Base-by-base conservation (phyloP, 2,329 filamentous ascomycete genomes). In the Fusarium multiceps region DNA sequence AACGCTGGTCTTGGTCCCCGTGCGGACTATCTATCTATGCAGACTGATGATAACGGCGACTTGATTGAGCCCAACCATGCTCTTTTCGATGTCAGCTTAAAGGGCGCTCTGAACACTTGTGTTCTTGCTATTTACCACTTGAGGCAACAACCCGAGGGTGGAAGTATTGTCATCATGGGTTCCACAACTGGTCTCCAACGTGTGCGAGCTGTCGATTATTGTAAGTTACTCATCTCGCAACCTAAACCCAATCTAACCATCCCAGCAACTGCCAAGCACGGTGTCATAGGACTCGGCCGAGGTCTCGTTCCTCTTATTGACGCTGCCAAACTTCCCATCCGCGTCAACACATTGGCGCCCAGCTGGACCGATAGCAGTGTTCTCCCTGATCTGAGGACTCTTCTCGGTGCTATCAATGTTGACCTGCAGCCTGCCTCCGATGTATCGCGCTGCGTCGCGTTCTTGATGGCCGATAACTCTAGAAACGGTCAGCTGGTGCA, bases 1-100 rank as follows among this genome's bases (percentile, higher is more conserved):
- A 90, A 90, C 68, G 88, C 88, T 1, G 88, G 88, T 18, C 78
- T 89, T 30, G 79, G 78, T 1, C 82, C 83, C 11, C 79, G 79
- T 6, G 79, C 80, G 4, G 76, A 85, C 69, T 87, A 86, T 66
- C 66, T 88, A 4, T 78, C 79, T 6, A 78, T 81, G 4, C 80
- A 82, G n/a, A 75, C 84, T 12, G 84, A 88, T 51, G 82, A 80
- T 21, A 80, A 81, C n/a, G 85, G 85, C 1, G 81, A 87, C 34
- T 79, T 83, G 7, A 75, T 81, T 37, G 82, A 86, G 58, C 86
- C 86, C 4, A 77, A 74, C 18, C 71, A 78, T 7, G 67, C 75
- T 0, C 77, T 80, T 0, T 57, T 87, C n/a, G 83, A 88, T n/a
- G 76, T 88, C 46, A 87, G 84, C 66, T 70, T 87, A 41, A 81